These are phyloP conservation scores for Bipolaris zeicola DNA, from an alignment of 2,329 filamentous ascomycete genomes.

Conservation along the genomic window DNA sequence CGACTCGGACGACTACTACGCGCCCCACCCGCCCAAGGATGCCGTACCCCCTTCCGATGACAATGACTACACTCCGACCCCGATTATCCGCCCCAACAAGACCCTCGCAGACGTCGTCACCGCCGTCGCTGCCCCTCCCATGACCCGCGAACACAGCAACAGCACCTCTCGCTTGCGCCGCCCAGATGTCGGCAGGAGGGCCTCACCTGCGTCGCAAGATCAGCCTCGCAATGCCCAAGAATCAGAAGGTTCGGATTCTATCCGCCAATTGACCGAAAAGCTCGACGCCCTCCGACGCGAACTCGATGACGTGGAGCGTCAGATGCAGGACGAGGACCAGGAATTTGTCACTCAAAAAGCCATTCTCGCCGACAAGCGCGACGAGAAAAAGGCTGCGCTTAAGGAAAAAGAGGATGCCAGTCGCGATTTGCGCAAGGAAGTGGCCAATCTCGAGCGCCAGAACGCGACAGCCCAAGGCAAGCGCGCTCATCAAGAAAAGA, in stretches of 20 bases:
- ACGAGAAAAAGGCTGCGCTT: conserved; percentile 74
- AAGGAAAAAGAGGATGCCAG: conserved; percentile 93
- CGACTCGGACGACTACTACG: conserved; percentile 52
- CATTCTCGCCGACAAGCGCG: conserved; percentile 73
- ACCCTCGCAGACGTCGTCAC: conserved; percentile 64
- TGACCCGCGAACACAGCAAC: conserved; percentile 69
- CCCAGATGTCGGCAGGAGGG: conserved; percentile 73
- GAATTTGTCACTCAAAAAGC: conserved; percentile 54
- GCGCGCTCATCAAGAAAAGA: conserved; percentile 76
- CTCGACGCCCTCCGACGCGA: conserved; percentile 82
- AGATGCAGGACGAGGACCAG: conserved; percentile 67
- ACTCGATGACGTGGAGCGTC: conserved; percentile 75
- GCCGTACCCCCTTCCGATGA: conserved; percentile 38
- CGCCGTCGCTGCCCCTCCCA: conserved; percentile 64
- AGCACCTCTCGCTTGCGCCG: conserved; percentile 62
- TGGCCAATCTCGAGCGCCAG: conserved; percentile 77
- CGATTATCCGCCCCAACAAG: conserved; percentile 59
- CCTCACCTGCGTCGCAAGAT: conserved; percentile 67
- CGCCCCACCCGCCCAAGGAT: conserved; percentile 59
- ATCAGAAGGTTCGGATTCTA: conserved; percentile 46
- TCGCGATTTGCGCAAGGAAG: conserved; percentile 79
- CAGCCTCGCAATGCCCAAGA: conserved; percentile 45
- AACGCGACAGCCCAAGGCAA: conserved; percentile 82
- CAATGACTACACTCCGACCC: conserved; percentile 57
- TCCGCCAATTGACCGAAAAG: conserved; percentile 80